Base-by-base conservation (phyloP, 768 basidiomycete genomes). In the Termitomyces titanicus region DNA sequence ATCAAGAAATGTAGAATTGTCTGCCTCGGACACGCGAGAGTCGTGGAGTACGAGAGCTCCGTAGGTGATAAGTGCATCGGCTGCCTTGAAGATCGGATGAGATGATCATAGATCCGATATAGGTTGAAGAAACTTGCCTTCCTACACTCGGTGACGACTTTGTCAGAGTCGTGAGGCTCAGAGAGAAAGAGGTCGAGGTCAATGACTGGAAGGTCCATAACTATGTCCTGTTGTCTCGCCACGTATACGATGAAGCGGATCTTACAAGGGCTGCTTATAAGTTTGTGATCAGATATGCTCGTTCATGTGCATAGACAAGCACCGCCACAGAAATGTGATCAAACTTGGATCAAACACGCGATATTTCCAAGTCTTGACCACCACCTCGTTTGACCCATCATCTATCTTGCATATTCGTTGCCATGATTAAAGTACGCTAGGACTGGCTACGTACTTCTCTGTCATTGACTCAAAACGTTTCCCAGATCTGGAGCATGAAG, bases 401-500 rank as follows among this genome's bases (percentile, higher is more conserved):
- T 68, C 63, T 66, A 66, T 24, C 15, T 56, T 57, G 54, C 56
- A 61, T 39, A 50, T 50, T 61, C 60, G 59, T 68, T 63, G 73
- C 66, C 52, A 81, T 81, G 79, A 74, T 81, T 56, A 80, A 81
- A 69, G 79, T 75, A 58, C 53, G 58, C 58, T 5, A 25, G 25
- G 12, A 27, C 20, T 24, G 38, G 27, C 31, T 47, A 39, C 33
- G 7, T 29, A 33, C 33, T 34, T n/a, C 39, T 63, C 56, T 57
- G 43, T 53, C 17, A 37, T 44, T 48, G 48, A 37, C 37, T 22
- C 20, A 39, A 56, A 39, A 57, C 61, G 60, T 60, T 33, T 54
- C 13, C 42, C 38, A 99, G 97, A 98, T 99, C 66, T 98, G 97
- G 89, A 92, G 88, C 62, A 94, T 99, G 89, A 98, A 98, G 86